Evolutionary conservation across 176 grass and related monocot species (phyloP).

Genomic region (Leersia perrieri): DNA sequence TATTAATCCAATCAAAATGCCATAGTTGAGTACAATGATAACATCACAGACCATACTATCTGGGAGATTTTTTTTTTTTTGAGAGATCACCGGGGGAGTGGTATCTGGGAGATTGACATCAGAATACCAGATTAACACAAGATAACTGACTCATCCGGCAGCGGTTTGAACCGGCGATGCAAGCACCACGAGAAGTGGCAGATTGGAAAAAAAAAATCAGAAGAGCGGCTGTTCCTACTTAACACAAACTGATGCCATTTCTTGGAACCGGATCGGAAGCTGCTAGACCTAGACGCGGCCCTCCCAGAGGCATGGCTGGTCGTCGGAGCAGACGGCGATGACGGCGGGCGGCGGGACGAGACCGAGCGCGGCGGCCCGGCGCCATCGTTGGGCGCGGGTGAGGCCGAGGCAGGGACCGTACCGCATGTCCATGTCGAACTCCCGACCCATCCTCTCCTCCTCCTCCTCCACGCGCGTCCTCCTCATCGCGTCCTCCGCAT

Average conservation of each 20-base stretch:
- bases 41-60: no score
- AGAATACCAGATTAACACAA: background rate
- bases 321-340: constrained; percentile 37
- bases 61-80: no score
- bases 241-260: background rate
- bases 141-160: background rate
- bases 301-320: constrained; percentile 60
- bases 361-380: constrained; percentile 51
- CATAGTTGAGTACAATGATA: background rate
- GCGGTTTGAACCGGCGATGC: background rate
- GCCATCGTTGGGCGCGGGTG: constrained; percentile 57
- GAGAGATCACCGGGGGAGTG: no score
- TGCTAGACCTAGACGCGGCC: constrained; percentile 39
- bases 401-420: constrained; percentile 78
- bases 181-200: constrained; percentile 31
- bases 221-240: background rate
- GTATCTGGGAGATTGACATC: background rate
- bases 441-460: constrained; percentile 35
- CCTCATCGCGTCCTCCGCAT: background rate
- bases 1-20: background rate
- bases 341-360: constrained; percentile 55
- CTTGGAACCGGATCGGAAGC: background rate
- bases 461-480: background rate
- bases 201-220: background rate
- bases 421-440: constrained; percentile 81